phyloP scores from a whole-genome alignment of 2,329 filamentous ascomycete genomes.

The Pseudofabraea citricarpa region DNA sequence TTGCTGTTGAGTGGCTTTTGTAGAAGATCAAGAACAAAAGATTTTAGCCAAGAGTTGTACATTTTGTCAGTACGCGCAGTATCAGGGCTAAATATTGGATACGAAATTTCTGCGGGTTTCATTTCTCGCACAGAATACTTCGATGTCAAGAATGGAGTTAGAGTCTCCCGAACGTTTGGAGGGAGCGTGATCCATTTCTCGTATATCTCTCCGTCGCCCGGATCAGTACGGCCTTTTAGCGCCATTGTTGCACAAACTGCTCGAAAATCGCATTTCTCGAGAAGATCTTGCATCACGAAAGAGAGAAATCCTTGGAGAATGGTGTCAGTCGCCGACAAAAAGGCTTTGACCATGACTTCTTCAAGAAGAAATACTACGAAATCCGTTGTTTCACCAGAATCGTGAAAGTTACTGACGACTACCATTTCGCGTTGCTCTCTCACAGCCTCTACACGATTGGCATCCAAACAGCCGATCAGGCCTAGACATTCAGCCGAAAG shows the following conservation, averaged over 20 bases:
- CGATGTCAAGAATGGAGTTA: constrained; percentile 86
- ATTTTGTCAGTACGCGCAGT: constrained; percentile 52
- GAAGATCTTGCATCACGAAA: constrained; percentile 88
- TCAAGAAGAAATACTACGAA: constrained; percentile 85
- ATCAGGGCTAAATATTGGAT: constrained; percentile 61
- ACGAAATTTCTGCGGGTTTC: constrained; percentile 48
- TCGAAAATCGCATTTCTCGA: constrained; percentile 72
- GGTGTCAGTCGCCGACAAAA: constrained; percentile 84
- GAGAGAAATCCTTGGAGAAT: constrained; percentile 86
- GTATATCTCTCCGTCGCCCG: constrained; percentile 53
- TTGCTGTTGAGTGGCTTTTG: constrained; percentile 71
- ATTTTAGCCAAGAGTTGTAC: constrained; percentile 78
- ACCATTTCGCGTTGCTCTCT: constrained; percentile 79
- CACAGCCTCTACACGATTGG: constrained; percentile 78
- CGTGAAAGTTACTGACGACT: constrained; percentile 80
- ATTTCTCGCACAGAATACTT: constrained; percentile 70
- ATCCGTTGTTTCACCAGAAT: constrained; percentile 71
- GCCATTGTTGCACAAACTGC: constrained; percentile 35
- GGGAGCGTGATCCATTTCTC: constrained; percentile 75
- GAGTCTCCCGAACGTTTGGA: constrained; percentile 69
- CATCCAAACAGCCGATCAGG: constrained; percentile 84
- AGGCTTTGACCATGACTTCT: constrained; percentile 84
- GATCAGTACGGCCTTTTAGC: constrained; percentile 32
- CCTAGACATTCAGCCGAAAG: constrained; percentile 81
- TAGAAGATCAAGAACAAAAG: constrained; percentile 76